Evolutionary conservation across 208 protist species (phyloP).

Genomic region (Kentomonas sorsogonicus): DNA sequence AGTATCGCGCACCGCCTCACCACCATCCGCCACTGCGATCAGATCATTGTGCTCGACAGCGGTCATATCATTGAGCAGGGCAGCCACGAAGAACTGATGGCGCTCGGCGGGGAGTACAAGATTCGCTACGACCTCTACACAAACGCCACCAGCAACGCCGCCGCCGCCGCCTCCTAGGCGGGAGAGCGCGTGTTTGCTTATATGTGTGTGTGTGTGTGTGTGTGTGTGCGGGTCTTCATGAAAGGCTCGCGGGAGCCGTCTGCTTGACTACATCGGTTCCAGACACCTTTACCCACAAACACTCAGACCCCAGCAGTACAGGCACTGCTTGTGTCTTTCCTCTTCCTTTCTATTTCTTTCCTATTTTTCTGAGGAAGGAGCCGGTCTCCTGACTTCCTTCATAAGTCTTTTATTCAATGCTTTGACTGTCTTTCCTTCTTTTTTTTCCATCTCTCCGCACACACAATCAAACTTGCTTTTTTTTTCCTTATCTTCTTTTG

Average conservation of each 20-base stretch:
- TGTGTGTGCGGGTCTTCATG: too few species aligned
- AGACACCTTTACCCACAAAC: too few species aligned
- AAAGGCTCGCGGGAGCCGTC: too few species aligned
- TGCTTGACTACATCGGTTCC: too few species aligned
- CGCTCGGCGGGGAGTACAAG: conserved; percentile 56
- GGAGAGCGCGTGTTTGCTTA: too few species aligned
- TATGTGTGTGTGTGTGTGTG: too few species aligned
- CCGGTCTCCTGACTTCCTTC: too few species aligned
- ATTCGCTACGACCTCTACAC: conserved; percentile 52
- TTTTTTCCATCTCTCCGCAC: background rate
- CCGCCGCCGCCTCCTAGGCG: too few species aligned
- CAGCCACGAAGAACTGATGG: conserved; percentile 74
- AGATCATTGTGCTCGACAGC: conserved; percentile 59
- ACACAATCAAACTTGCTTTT: background rate
- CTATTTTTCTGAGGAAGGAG: background rate
- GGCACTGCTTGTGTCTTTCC: conserved; percentile 10
- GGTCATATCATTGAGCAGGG: conserved; percentile 63
- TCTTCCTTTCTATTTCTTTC: conserved; percentile 10
- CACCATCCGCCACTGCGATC: conserved; percentile 62
- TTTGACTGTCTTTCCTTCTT: background rate
- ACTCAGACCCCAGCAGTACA: too few species aligned
- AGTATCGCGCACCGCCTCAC: conserved; percentile 82
- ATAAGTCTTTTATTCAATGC: background rate
- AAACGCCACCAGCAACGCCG: conserved; percentile 8
- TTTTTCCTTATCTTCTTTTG: background rate